Conservation (phyloP, 331 rosid genomes). For the Pyracantha coccinea region DNA sequence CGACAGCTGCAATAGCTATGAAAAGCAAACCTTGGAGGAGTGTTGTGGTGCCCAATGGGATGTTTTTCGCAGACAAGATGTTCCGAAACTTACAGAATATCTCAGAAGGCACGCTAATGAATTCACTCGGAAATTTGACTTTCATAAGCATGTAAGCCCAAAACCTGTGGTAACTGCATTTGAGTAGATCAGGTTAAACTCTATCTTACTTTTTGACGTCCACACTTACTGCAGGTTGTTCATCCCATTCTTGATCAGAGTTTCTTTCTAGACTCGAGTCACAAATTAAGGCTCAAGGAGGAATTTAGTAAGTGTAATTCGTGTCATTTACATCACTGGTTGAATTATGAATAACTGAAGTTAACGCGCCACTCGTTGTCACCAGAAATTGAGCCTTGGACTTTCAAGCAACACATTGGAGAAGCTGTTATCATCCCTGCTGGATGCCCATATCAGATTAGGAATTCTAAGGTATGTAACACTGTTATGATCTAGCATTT, state of each 20-base stretch:
- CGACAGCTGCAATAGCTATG: constrained; percentile 14
- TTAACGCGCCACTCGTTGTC: constrained; percentile 10
- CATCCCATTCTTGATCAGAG: constrained; percentile 90
- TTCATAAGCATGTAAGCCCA: constrained; percentile 45
- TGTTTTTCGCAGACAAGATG: constrained; percentile 89
- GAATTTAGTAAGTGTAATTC: constrained; percentile 59
- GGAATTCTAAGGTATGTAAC: constrained; percentile 60
- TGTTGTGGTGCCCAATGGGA: constrained; percentile 74
- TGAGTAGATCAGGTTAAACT: constrained; percentile 1
- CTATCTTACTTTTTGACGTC: constrained; percentile 13
- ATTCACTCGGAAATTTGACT: constrained; percentile 29
- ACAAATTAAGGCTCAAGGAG: constrained; percentile 80
- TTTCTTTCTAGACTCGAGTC: constrained; percentile 63
- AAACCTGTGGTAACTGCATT: constrained; percentile 5
- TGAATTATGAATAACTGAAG: constrained; percentile 13
- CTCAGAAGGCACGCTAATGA: constrained; percentile 56
- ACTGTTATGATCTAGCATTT: neutral
- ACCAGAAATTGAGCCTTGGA: constrained; percentile 96
- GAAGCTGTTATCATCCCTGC: constrained; percentile 98
- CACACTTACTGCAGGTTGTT: constrained; percentile 46
- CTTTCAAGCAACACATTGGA: constrained; percentile 83
- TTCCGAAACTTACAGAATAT: constrained; percentile 75
- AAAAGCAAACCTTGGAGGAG: constrained; percentile 16
- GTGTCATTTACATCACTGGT: constrained; percentile 4
- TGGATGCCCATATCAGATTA: constrained; percentile 95